These are phyloP conservation scores for Pseudogymnoascus sp. DNA, from an alignment of 2,329 filamentous ascomycete genomes.

Conservation along the genomic window DNA sequence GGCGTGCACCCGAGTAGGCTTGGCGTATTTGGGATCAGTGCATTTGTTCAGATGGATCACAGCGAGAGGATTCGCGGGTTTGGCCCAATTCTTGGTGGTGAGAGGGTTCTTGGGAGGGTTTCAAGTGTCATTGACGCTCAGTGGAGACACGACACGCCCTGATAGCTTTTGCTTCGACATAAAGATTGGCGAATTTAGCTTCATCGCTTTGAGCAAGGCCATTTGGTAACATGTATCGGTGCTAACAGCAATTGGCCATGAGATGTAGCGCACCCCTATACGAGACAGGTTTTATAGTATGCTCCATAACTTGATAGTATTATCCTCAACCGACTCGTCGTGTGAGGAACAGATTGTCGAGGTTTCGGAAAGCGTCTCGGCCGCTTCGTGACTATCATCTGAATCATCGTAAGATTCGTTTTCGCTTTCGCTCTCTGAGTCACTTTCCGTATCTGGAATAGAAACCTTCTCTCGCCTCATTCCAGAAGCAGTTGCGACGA, in stretches of 20 bases:
- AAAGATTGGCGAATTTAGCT: neutral
- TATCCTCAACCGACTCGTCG: conserved; percentile 28
- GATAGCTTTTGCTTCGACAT: conserved; percentile 14
- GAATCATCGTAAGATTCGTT: conserved; percentile 13
- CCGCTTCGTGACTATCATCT: conserved; percentile 11
- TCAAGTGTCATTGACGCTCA: conserved; percentile 43
- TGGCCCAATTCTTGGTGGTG: conserved; percentile 45
- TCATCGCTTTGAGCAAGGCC: neutral
- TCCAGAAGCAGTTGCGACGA: conserved; percentile 29
- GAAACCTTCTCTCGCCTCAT: conserved; percentile 17
- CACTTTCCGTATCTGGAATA: neutral
- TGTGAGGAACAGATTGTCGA: neutral
- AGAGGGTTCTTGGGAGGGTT: conserved; percentile 44
- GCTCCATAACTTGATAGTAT: conserved; percentile 41
- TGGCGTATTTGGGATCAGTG: conserved; percentile 38
- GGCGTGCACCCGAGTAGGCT: conserved; percentile 17
- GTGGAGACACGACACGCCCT: conserved; percentile 32
- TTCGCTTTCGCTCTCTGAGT: conserved; percentile 14
- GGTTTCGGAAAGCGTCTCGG: neutral
- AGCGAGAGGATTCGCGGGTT: conserved; percentile 45
- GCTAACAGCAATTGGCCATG: conserved; percentile 9
- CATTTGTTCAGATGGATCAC: conserved; percentile 50
- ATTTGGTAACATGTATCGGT: neutral
- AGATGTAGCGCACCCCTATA: neutral
- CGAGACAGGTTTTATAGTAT: conserved; percentile 23